These are phyloP conservation scores for Ophiostoma angusticollis DNA, from an alignment of 2,329 filamentous ascomycete genomes.

Conservation along the genomic window DNA sequence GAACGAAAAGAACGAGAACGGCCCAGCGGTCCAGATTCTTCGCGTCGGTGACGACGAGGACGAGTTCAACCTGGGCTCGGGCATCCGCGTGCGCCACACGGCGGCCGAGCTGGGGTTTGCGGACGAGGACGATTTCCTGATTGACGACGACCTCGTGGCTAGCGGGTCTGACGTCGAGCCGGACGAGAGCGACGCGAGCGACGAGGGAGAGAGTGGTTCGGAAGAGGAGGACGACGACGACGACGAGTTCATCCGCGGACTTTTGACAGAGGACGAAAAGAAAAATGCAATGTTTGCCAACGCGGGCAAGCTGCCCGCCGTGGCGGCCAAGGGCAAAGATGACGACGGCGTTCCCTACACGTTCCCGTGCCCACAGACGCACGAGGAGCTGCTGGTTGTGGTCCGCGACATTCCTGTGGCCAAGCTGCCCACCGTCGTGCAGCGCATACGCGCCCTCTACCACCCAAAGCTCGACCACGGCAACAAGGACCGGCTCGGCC, in stretches of 20 bases:
- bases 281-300: constrained; percentile 39
- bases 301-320: constrained; percentile 19
- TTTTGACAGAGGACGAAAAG: constrained; percentile 47
- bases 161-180: constrained; percentile 60
- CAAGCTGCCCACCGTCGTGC: constrained; percentile 65
- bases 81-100: constrained; percentile 43
- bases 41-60: constrained; percentile 35
- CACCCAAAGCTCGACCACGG: constrained; percentile 73
- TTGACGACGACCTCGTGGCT: constrained; percentile 80
- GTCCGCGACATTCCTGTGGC: constrained; percentile 47
- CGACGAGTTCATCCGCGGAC: constrained; percentile 59
- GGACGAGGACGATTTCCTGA: constrained; percentile 86
- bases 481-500: constrained; percentile 71
- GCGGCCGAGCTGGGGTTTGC: constrained; percentile 60
- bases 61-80: constrained; percentile 46
- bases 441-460: constrained; percentile 83
- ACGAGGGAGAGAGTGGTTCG: constrained; percentile 27
- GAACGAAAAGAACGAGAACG: background rate
- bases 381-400: constrained; percentile 59
- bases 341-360: constrained; percentile 61
- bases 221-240: constrained; percentile 33
- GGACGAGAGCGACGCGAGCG: constrained; percentile 39
- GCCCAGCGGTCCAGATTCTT: constrained; percentile 10
- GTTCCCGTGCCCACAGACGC: constrained; percentile 70
- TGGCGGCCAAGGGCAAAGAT: constrained; percentile 19